Percentiles rank a stretch among this genome's conserved stretches.
Evolutionary conservation across 306 rosid genomes (phyloP).

Genomic region (Castanea mollissima): DNA sequence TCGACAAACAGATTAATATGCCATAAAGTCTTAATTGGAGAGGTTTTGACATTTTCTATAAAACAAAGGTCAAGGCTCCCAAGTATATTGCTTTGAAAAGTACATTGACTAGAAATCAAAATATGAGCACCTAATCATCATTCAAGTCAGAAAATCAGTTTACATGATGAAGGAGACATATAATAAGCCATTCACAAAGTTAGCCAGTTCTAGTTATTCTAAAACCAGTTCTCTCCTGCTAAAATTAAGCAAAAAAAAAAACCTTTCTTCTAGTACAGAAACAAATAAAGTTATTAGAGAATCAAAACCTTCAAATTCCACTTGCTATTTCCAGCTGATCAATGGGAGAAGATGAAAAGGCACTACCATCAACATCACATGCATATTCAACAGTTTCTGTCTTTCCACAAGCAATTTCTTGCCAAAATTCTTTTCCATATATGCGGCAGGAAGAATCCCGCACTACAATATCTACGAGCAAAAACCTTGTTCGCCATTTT

Average conservation of each 20-base stretch:
- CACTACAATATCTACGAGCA: constrained; percentile 77
- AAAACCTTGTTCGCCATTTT: constrained; percentile 96
- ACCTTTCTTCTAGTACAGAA: background rate
- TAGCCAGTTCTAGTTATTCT: constrained; percentile 3
- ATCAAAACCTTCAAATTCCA: constrained; percentile 93
- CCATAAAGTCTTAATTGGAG: background rate
- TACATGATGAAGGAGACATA: background rate
- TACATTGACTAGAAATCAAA: background rate
- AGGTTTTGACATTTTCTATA: background rate
- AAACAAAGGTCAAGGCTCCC: background rate
- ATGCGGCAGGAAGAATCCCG: constrained; percentile 75
- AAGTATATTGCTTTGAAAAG: background rate
- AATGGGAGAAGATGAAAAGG: constrained; percentile 80
- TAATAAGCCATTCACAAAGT: background rate
- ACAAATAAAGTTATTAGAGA: constrained; percentile 15
- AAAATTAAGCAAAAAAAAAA: background rate
- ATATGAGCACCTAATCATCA: background rate
- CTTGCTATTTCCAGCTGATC: constrained; percentile 86
- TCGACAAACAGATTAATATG: background rate
- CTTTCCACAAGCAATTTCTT: constrained; percentile 85
- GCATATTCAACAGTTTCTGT: constrained; percentile 96
- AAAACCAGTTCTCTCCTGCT: background rate
- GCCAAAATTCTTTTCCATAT: constrained; percentile 95
- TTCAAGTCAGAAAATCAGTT: background rate
- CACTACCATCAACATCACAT: constrained; percentile 98